Evolutionary conservation across 2,329 filamentous ascomycete genomes (phyloP).

Genomic region (Plenodomus tracheiphilus): DNA sequence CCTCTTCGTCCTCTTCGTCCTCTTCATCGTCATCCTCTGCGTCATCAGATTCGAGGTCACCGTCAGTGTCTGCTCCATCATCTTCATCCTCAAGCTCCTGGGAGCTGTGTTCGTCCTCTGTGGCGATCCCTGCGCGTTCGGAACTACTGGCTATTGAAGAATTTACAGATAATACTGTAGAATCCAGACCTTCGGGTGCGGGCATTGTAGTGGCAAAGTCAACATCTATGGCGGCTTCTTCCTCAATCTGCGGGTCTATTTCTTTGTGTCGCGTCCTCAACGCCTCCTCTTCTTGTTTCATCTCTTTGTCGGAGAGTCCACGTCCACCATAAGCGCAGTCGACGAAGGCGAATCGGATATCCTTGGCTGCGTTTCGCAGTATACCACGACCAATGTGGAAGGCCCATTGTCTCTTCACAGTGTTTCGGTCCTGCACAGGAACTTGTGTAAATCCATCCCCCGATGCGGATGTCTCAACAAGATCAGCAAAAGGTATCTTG

Average conservation of each 20-base stretch:
- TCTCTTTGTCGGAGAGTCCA: conserved; percentile 48
- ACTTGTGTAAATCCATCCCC: conserved; percentile 19
- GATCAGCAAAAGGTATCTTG: conserved; percentile 56
- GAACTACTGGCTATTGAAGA: conserved; percentile 4
- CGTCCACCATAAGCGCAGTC: conserved; percentile 65
- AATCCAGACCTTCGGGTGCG: conserved; percentile 11
- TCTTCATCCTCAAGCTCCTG: conserved; percentile 1
- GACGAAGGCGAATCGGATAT: conserved; percentile 60
- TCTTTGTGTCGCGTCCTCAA: conserved; percentile 49
- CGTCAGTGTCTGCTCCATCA: conserved; percentile 33
- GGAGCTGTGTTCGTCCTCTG: conserved; percentile 6
- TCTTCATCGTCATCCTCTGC: conserved; percentile 41
- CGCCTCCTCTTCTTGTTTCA: conserved; percentile 48
- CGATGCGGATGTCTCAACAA: conserved; percentile 47
- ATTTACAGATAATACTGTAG: conserved; percentile 7
- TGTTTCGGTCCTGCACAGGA: conserved; percentile 49
- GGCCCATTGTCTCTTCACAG: conserved; percentile 60
- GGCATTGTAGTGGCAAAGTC: conserved; percentile 24
- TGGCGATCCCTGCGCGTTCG: neutral
- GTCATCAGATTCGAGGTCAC: conserved; percentile 27
- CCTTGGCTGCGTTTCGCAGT: conserved; percentile 59
- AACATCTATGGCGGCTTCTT: conserved; percentile 46
- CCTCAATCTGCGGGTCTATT: conserved; percentile 51
- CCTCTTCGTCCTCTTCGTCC: conserved; percentile 31
- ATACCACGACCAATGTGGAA: conserved; percentile 62